Base-by-base conservation (phyloP, 345 rosid species). In the Angophora floribunda region DNA sequence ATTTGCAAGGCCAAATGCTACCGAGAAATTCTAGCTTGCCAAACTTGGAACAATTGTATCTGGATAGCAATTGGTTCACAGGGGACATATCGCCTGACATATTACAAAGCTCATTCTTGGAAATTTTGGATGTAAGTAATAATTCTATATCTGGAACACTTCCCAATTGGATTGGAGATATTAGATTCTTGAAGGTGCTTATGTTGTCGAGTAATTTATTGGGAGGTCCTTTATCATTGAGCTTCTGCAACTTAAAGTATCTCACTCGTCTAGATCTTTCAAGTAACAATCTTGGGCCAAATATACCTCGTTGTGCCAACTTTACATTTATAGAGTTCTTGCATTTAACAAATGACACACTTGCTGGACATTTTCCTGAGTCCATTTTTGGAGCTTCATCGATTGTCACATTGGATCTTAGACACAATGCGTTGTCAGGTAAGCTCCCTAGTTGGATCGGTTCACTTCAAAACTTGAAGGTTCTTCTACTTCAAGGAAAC, bases 111-210 rank as follows among this genome's bases (percentile, higher is more conserved):
- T 28, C 70, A 6, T 1, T 0, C 4, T 28, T 61, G 70, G 7
- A 12, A 6, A 36, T n/a, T 7, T 30, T 89, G 49, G 91, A 92
- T 86, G 84, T 92, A 13, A 85, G 91, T 28, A 85, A 85, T 7
- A 93, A 93, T 51, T 13, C 36, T 21, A 53, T 93, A 7, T 50
- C 26, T 0, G 92, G 91, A 10, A 57, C 17, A 1, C 86, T 93
- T 82, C 91, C 92, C 6, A 5, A 86, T 51, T 89, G 92, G 90
- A 89, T 91, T 4, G 45, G 51, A 4, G 80, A 78, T 9, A 0
- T 59, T 6, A 36, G 55, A 6, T 3, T 1, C n/a, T 44, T 89
- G 82, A 0, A 0, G 16, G 36, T 11, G 14, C 87, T 91, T n/a
- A 26, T 7, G 6, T 6, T 91, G 57, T 84, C 85, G 2, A 57